A percentile compares a stretch with the other conserved stretches of the same genome.
Evolutionary conservation across 2,329 filamentous ascomycete genomes (phyloP).

Genomic region (Talaromyces sp.): DNA sequence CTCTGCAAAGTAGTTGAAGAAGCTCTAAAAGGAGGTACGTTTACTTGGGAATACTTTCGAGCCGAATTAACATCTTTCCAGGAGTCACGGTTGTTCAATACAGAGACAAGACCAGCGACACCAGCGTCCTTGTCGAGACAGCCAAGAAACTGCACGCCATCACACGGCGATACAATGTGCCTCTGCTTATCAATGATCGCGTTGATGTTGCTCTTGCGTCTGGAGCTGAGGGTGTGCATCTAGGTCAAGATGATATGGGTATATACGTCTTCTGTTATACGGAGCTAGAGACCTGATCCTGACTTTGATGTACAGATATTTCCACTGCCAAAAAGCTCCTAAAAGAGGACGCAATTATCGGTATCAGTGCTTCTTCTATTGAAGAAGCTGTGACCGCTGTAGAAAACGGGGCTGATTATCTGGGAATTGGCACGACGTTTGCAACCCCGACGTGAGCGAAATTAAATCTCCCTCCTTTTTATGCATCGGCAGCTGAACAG

Average conservation of each 20-base stretch:
- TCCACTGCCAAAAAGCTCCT: conserved; percentile 65
- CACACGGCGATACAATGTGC: conserved; percentile 63
- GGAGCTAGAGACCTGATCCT: neutral
- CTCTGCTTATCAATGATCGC: conserved; percentile 87
- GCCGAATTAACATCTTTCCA: conserved; percentile 19
- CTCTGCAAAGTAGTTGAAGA: conserved; percentile 69
- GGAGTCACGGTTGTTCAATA: conserved; percentile 81
- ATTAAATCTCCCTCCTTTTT: too few relatives aligned
- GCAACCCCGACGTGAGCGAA: conserved; percentile 69
- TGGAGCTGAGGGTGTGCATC: conserved; percentile 85
- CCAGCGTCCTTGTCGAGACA: conserved; percentile 63
- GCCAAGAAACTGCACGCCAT: conserved; percentile 67
- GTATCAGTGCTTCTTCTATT: conserved; percentile 73
- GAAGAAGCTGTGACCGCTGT: conserved; percentile 70
- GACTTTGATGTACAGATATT: neutral
- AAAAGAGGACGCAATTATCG: conserved; percentile 74
- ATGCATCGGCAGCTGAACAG: neutral
- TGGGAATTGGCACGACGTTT: conserved; percentile 87
- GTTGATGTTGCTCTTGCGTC: conserved; percentile 83
- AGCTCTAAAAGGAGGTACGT: conserved; percentile 65
- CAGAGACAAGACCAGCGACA: conserved; percentile 80
- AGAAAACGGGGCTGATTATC: conserved; percentile 74
- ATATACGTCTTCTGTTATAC: conserved; percentile 22
- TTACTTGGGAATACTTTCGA: neutral
- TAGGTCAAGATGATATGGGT: conserved; percentile 93